Evolutionary conservation across 352 stramenopile species (phyloP), one percentile per base, ranked within the genome.

Genomic region (Plasmopara halstedii): DNA sequence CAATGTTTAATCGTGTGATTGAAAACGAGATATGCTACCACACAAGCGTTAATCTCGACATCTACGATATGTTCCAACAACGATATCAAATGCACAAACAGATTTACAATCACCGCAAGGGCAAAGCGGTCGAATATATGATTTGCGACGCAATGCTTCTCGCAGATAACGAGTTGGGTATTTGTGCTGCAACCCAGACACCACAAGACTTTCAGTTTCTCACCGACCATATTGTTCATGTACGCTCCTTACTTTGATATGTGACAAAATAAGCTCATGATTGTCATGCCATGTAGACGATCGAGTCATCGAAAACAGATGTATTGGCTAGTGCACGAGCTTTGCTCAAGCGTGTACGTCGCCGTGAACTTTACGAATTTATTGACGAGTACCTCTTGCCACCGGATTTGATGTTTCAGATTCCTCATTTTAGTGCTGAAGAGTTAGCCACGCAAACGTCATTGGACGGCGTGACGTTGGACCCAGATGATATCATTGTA

Each of bases 51-150:
- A 88, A 85, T 17, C 47, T 84, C 23, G 82, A 89, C 49, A 86
- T 96, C 34, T 94, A 91, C 70, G 84, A 94, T 44, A 68, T 95
- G 46, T 95, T 96, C 52, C 81, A 94, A 51, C 82, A 89, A 47
- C 71, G 85, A 5, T 93, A 94, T 44, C 73, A 87, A 49, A 89
- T 96, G 64, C 84, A 95, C 62, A 90, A 91, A 44, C 59, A 85
- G 53, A 88, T 91, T 44, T 96, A 96, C 60, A 88, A 88, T 47
- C 86, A 96, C 46, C 78, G 83, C 58, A 91, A 92, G 50, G 73
- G 70, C 42, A 94, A 91, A 35, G 85, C 86, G 0, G 73, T 94
- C 19, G 86, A 95, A 50, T 92, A 85, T 29, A 96, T 96, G 86
- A 83, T 96, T 33, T 85, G 73, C 46, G 86, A 96, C 55, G 82